Percentiles rank a stretch among this genome's conserved stretches.
These are phyloP conservation scores for Kwoniella europaea DNA, from an alignment of 768 basidiomycete species.

Conservation along the genomic window DNA sequence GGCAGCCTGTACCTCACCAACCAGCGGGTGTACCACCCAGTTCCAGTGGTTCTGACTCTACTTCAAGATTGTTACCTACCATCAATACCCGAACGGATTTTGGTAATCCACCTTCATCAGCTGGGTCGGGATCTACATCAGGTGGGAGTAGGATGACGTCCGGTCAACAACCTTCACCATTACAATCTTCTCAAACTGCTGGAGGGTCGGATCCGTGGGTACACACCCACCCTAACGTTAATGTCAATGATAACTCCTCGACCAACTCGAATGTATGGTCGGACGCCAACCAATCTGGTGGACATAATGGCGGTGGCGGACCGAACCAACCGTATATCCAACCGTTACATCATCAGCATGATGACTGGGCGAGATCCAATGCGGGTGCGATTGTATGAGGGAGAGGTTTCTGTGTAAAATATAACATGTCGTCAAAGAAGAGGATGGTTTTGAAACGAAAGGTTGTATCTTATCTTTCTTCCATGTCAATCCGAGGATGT, in stretches of 20 bases:
- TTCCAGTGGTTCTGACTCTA: slow-evolving; percentile 5
- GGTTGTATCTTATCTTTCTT: neutral
- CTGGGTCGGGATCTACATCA: slow-evolving; percentile 15
- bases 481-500: neutral
- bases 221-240: neutral
- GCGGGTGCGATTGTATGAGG: neutral
- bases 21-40: neutral
- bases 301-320: neutral
- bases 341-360: neutral
- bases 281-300: neutral
- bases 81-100: slow-evolving; percentile 8
- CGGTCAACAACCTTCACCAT: slow-evolving; percentile 4
- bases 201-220: neutral
- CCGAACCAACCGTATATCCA: neutral
- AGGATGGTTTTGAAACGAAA: too few species aligned
- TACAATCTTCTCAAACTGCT: neutral
- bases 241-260: neutral
- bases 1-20: slow-evolving; percentile 17
- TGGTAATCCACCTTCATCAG: slow-evolving; percentile 24
- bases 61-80: slow-evolving; percentile 17
- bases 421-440: neutral
- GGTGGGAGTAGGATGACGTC: neutral
- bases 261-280: slow-evolving; percentile 4
- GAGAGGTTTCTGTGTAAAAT: neutral
- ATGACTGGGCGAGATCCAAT: neutral